Conservation (phyloP, 2,329 filamentous ascomycete genomes). For the Fonsecaea multimorphosa region DNA sequence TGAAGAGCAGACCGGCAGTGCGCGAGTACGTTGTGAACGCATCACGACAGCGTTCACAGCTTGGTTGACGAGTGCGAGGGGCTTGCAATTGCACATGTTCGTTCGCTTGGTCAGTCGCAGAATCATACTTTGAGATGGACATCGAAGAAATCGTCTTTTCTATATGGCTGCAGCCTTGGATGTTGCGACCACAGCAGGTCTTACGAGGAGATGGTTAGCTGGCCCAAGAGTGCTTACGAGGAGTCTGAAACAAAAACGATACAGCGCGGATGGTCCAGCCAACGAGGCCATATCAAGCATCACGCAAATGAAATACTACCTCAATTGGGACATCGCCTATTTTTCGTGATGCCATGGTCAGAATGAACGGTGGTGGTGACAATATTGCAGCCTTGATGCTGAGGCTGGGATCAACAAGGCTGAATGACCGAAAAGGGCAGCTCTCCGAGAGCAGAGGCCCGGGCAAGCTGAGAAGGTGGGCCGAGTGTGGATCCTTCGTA, state of each 20-base stretch:
- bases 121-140: not conserved
- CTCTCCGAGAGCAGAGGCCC: not conserved
- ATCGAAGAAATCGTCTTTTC: not conserved
- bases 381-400: not conserved
- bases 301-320: not conserved
- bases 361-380: not conserved
- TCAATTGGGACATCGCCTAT: not conserved
- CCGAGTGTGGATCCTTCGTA: not conserved
- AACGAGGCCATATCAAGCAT: not conserved
- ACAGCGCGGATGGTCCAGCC: not conserved
- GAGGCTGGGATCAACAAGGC: slow-evolving; percentile 1
- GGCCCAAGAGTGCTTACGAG: not conserved
- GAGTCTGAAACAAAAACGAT: not conserved
- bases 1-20: slow-evolving; percentile 1
- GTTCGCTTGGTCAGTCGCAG: not conserved
- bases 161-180: not conserved
- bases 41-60: not conserved
- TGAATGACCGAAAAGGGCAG: slow-evolving; percentile 6
- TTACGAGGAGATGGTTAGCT: not conserved
- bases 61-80: not conserved
- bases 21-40: not conserved
- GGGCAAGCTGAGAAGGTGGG: not conserved
- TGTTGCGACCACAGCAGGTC: not conserved
- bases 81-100: not conserved
- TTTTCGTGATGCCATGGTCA: not conserved